Evolutionary conservation across 495 filamentous ascomycete species (phyloP).

Genomic region (Penicillium paxilli): DNA sequence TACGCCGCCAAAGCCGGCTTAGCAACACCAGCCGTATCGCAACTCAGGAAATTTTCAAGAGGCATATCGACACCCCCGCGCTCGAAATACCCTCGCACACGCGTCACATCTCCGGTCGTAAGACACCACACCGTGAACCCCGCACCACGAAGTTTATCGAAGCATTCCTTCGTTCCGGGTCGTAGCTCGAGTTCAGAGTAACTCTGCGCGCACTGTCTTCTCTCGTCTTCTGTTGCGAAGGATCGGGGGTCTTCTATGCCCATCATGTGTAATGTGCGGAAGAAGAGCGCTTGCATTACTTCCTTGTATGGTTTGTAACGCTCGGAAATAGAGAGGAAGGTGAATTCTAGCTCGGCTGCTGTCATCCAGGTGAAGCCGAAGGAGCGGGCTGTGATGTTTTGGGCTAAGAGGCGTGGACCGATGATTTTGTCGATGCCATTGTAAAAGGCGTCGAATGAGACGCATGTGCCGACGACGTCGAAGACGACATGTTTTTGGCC

Average conservation of each 20-base stretch:
- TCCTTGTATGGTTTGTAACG: slow-evolving; percentile 36
- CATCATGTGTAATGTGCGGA: slow-evolving; percentile 37
- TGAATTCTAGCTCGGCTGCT: slow-evolving; percentile 42
- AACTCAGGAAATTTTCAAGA: slow-evolving; percentile 38
- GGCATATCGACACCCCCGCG: slow-evolving; percentile 37
- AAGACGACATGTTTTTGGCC: slow-evolving; percentile 40
- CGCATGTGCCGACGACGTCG: slow-evolving; percentile 46
- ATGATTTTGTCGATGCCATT: slow-evolving; percentile 26
- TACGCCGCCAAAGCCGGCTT: slow-evolving; percentile 38
- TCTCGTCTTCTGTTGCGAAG: slow-evolving; percentile 38
- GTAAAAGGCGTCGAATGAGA: slow-evolving; percentile 40
- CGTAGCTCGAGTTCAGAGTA: slow-evolving; percentile 33
- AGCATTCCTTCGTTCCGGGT: slow-evolving; percentile 28
- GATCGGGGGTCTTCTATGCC: slow-evolving; percentile 34
- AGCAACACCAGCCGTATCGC: slow-evolving; percentile 30
- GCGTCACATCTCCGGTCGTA: slow-evolving; percentile 37
- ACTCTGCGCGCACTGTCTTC: slow-evolving; percentile 23
- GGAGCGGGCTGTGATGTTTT: slow-evolving; percentile 31
- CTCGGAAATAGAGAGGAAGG: slow-evolving; percentile 41
- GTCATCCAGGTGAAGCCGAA: slow-evolving; percentile 46
- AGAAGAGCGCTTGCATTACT: slow-evolving; percentile 38
- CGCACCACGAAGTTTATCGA: slow-evolving; percentile 26
- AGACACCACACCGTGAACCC: slow-evolving; percentile 47
- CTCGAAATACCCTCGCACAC: slow-evolving; percentile 42
- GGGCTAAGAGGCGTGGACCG: slow-evolving; percentile 26